These are phyloP conservation scores for Leccinum laetum DNA, from an alignment of 1,284 basidiomycete species.

Conservation along the genomic window DNA sequence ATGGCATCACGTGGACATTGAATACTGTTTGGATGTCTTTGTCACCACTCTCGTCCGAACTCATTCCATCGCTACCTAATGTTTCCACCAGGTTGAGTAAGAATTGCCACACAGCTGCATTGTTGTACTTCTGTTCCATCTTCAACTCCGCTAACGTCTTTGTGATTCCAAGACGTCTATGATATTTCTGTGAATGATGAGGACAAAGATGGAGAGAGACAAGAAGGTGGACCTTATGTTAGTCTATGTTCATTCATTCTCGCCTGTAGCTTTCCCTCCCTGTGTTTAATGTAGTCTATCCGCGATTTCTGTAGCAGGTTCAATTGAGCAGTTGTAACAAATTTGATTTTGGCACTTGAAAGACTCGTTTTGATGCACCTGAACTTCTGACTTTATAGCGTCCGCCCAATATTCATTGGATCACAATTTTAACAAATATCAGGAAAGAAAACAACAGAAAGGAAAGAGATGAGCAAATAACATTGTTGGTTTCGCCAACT, in stretches of 20 bases:
- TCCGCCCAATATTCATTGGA: slow-evolving; percentile 4
- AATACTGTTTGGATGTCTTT: no score
- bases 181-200: slow-evolving; percentile 3
- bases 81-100: no score
- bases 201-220: not conserved
- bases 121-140: not conserved
- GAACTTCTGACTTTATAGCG: slow-evolving; percentile 1
- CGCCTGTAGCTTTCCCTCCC: not conserved
- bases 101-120: not conserved
- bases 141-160: not conserved
- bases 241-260: not conserved
- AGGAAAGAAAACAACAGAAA: no score
- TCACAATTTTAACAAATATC: no score
- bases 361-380: not conserved
- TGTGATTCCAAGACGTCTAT: not conserved
- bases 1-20: no score
- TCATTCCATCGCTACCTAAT: no score
- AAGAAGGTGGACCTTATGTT: not conserved
- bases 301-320: not conserved
- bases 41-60: no score
- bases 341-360: not conserved
- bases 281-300: not conserved
- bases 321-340: not conserved
- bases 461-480: no score
- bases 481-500: no score